Conservation (phyloP, 768 basidiomycete genomes). For the Suillus sp. region DNA sequence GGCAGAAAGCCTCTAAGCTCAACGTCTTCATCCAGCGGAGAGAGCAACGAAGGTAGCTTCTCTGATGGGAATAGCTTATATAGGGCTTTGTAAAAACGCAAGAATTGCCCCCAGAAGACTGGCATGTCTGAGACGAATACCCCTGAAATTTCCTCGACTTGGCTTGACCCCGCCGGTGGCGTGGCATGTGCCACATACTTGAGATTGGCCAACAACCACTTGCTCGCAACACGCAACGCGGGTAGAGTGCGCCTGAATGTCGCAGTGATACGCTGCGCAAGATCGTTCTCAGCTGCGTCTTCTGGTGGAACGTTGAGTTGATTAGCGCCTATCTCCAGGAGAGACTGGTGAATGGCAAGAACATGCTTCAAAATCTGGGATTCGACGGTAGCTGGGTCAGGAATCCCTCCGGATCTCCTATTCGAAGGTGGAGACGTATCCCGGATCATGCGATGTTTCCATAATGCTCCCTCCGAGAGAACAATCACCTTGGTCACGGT, state of each 20-base stretch:
- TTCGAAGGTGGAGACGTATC: slow-evolving; percentile 38
- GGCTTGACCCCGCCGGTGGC: slow-evolving; percentile 32
- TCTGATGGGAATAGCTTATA: slow-evolving; percentile 66
- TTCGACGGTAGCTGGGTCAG: slow-evolving; percentile 49
- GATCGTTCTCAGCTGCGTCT: slow-evolving; percentile 56
- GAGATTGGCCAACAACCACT: slow-evolving; percentile 83
- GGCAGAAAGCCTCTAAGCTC: slow-evolving; percentile 90
- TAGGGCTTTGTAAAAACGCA: slow-evolving; percentile 64
- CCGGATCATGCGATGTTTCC: slow-evolving; percentile 80
- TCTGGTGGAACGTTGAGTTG: slow-evolving; percentile 60
- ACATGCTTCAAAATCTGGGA: slow-evolving; percentile 68
- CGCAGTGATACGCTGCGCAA: slow-evolving; percentile 85
- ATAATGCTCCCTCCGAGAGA: slow-evolving; percentile 78
- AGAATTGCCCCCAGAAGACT: slow-evolving; percentile 75
- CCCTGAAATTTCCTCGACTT: slow-evolving; percentile 12
- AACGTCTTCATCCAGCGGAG: slow-evolving; percentile 84
- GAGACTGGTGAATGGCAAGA: slow-evolving; percentile 59
- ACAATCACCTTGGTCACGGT: slow-evolving; percentile 74
- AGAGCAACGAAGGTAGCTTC: slow-evolving; percentile 56
- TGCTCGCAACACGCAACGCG: slow-evolving; percentile 81
- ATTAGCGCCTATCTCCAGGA: slow-evolving; percentile 65
- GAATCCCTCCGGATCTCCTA: slow-evolving; percentile 26
- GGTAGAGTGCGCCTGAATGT: slow-evolving; percentile 84
- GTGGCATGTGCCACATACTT: slow-evolving; percentile 60
- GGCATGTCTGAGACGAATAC: slow-evolving; percentile 37